Conservation (phyloP, 169 alveolate genomes). For the Eimeria sp. region DNA sequence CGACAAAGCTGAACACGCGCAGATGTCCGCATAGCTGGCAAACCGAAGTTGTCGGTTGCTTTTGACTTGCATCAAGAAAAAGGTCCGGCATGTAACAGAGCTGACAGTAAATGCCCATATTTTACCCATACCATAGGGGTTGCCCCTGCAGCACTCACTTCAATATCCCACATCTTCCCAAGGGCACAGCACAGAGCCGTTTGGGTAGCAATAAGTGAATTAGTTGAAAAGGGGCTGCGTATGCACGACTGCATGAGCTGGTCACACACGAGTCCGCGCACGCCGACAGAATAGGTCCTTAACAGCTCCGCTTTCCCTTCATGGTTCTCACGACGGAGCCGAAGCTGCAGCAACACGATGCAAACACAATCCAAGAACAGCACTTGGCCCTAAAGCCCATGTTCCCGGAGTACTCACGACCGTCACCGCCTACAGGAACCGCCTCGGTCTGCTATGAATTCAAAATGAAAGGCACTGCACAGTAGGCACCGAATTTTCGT, state of each 20-base stretch:
- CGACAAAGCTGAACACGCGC: conserved; percentile 36
- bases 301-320: not conserved
- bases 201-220: conserved; percentile 71
- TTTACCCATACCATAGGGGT: not conserved
- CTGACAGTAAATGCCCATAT: not conserved
- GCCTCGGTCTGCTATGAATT: not conserved
- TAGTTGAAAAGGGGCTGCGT: conserved; percentile 36
- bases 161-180: conserved; percentile 42
- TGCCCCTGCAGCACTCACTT: not conserved
- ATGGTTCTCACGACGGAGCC: not conserved
- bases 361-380: not conserved
- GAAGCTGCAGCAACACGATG: conserved; percentile 8
- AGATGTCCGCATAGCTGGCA: not conserved
- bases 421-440: not conserved
- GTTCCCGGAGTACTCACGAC: not conserved
- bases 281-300: not conserved
- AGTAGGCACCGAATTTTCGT: not conserved
- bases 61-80: not conserved
- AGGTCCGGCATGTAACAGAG: not conserved
- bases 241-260: conserved; percentile 56
- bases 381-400: not conserved
- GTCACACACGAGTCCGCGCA: conserved; percentile 53
- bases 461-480: not conserved
- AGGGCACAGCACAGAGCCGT: conserved; percentile 79
- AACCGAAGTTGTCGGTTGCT: not conserved